Evolutionary conservation across 305 asterid genomes (phyloP), one percentile per base, ranked within the genome.

Genomic region (Solanum aculeatissimum): DNA sequence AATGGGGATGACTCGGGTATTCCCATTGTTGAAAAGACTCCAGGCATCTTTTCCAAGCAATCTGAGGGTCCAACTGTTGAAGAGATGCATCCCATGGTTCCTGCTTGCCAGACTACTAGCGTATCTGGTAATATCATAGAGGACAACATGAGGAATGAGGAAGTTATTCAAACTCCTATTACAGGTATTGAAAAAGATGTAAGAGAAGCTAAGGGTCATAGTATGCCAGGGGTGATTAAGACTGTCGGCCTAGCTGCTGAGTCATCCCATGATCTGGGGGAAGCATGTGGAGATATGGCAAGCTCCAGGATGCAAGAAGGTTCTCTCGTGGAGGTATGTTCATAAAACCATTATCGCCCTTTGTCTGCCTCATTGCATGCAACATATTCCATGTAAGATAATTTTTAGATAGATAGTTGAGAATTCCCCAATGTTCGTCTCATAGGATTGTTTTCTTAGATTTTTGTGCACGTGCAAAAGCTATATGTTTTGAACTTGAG

Each of bases 241-340:
- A 60, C 86, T 51, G 47, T 87, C 65, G 86, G 81, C 63, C 84
- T 83, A 72, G 86, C 72, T 83, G 82, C 97, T 71, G 94, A 88
- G 62, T 88, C 89, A 23, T 91, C 71, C 40, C 43, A 51, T 43
- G 86, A 84, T 78, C 79, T 71, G 79, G 84, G 25, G 69, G 77
- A 81, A 84, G 86, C 68, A 13, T 13, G 82, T 85, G 90, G 72
- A 71, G 82, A 78, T 78, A 43, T 60, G 51, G 65, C 91, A 68
- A 89, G 89, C 63, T 55, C 83, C 40, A 69, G 77, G 89, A 93
- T 95, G 63, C 88, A 87, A 86, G 98, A 92, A 91, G 94, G 95
- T 85, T 89, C 94, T 85, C 83, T 74, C 85, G 98, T 97, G 86
- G 99, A 97, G 99, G 99, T 97, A 83, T 78, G 89, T 74, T 45